phyloP scores from a whole-genome alignment of 2,329 filamentous ascomycete species.

The Arthrobotrys musiformis region DNA sequence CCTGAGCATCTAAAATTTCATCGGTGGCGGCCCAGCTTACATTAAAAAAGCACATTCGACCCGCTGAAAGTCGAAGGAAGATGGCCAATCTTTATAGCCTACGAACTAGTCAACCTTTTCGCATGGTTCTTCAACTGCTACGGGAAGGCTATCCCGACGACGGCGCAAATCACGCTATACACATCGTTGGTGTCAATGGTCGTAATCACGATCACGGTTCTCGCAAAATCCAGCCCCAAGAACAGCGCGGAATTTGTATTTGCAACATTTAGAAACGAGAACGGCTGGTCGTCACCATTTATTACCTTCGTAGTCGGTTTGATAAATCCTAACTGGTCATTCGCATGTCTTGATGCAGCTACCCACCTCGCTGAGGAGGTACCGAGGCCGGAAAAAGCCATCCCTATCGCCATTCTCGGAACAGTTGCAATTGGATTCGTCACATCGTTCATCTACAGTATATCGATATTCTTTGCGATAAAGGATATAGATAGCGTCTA shows the following conservation, averaged over 20 bases:
- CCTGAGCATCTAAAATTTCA: too few relatives aligned
- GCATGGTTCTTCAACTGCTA: constrained; percentile 66
- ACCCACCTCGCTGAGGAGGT: constrained; percentile 68
- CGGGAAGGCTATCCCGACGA: constrained; percentile 62
- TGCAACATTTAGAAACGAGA: constrained; percentile 67
- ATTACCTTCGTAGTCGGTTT: constrained; percentile 68
- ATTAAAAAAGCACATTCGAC: constrained; percentile 2
- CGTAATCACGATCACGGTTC: constrained; percentile 65
- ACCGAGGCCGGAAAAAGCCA: constrained; percentile 63
- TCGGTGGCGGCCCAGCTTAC: background rate
- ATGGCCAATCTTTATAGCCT: constrained; percentile 67
- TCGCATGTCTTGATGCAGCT: constrained; percentile 66
- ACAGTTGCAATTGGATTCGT: constrained; percentile 67
- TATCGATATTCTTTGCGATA: constrained; percentile 68
- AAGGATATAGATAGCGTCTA: constrained; percentile 66
- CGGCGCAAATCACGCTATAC: constrained; percentile 62
- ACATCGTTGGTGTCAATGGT: constrained; percentile 66
- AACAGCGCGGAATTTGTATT: constrained; percentile 67
- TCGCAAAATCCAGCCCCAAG: constrained; percentile 65
- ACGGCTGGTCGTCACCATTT: constrained; percentile 67
- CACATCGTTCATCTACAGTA: constrained; percentile 67
- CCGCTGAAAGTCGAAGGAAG: constrained; percentile 61
- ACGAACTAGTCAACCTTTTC: constrained; percentile 64
- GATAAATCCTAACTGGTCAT: constrained; percentile 66
- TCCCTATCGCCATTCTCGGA: constrained; percentile 61